A percentile compares a stretch with the other conserved stretches of the same genome.
phyloP scores from a whole-genome alignment of 1,284 basidiomycete genomes.

The Laetiporus sulphureus region DNA sequence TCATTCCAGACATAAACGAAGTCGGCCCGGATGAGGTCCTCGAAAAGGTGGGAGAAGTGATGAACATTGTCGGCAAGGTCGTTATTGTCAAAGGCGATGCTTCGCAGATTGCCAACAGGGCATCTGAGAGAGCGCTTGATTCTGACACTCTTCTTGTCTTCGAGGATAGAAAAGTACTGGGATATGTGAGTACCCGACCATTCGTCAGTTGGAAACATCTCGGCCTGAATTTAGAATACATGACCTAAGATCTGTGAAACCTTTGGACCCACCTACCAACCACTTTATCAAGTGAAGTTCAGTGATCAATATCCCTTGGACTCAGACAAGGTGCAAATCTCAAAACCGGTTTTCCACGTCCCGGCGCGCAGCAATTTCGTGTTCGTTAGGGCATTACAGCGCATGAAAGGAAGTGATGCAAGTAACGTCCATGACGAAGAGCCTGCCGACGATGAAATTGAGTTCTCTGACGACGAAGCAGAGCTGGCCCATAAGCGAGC shows the following conservation, averaged over 20 bases:
- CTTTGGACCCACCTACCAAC: conserved; percentile 82
- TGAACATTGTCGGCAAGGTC: conserved; percentile 62
- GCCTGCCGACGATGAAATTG: conserved; percentile 76
- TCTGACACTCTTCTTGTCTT: conserved; percentile 84
- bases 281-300: conserved; percentile 79
- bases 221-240: no score
- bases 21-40: conserved; percentile 53
- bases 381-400: conserved; percentile 60
- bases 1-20: conserved; percentile 49
- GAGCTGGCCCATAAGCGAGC: conserved; percentile 64
- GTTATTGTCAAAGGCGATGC: conserved; percentile 63
- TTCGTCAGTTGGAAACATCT: conserved; percentile 3
- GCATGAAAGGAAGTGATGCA: conserved; percentile 80
- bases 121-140: conserved; percentile 62
- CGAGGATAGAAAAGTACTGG: conserved; percentile 76
- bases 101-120: conserved; percentile 34
- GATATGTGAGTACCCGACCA: conserved; percentile 54
- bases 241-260: conserved; percentile 76
- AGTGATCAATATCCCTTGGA: conserved; percentile 51
- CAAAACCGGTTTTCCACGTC: conserved; percentile 69
- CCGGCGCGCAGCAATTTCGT: conserved; percentile 75
- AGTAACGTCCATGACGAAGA: conserved; percentile 90
- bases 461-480: conserved; percentile 88
- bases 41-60: conserved; percentile 69
- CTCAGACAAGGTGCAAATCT: conserved; percentile 42